Evolutionary conservation across 2,329 filamentous ascomycete species (phyloP), one percentile per base, ranked within the genome.

Genomic region (Cercospora sesami): DNA sequence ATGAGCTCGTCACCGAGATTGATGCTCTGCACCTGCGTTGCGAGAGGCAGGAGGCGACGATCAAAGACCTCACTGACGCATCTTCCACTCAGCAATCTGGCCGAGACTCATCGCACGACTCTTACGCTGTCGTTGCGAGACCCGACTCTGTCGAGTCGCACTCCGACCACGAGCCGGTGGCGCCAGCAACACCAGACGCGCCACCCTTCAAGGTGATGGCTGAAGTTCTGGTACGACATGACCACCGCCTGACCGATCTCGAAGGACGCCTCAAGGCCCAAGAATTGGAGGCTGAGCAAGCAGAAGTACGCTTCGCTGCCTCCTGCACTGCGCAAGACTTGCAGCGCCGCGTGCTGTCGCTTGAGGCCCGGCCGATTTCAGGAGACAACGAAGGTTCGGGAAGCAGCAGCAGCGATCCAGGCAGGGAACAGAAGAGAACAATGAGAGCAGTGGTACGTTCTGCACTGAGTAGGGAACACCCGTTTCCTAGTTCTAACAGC

Each of bases 1-100:
- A 64, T 5, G 33, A 58, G 30, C 33, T 64, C 18, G 26, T n/a
- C 2, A 12, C 53, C 14, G 51, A 58, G 23, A 64, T 26, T 31
- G 62, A 64, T 5, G 23, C 31, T 3, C 26, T 64, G 9, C 61
- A 64, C 18, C 62, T 64, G n/a, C 51, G 62, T 45, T 59, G 51
- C 53, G 62, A 59, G n/a, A 64, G 58, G 33, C 62, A 39, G 14
- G 30, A 59, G 16, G 7, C 21, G 0, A 55, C 21, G 4, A 28
- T 45, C 16, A 36, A 42, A 8, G 8, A 18, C 18, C 51, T 57
- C 4, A 42, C 48, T 33, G 62, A 30, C 5, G 30, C 53, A 21
- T 2, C 14, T 33, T 12, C n/a, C 18, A 1, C 1, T 14, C 16
- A 31, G 7, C 28, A 14, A 18, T 10, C 16, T 3, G 45, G 23